Conservation (phyloP, 176 grass and related monocot species). For the Hyparrhenia diplandra region DNA sequence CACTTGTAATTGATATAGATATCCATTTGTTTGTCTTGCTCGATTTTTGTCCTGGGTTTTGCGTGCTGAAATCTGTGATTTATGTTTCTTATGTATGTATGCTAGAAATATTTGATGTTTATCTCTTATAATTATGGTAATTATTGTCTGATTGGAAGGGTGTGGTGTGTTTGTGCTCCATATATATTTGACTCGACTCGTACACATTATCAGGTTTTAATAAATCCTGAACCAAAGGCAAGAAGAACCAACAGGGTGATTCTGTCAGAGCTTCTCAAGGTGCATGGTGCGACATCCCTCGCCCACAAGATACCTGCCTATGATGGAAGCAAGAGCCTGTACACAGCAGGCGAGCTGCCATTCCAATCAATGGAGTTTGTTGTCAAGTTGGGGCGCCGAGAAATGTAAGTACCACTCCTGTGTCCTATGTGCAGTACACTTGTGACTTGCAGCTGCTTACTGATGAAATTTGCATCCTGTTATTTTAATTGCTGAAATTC, state of each 20-base stretch:
- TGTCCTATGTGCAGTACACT: neutral
- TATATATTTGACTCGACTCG: neutral
- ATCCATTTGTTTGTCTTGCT: neutral
- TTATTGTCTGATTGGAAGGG: neutral
- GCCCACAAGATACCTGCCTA: slow-evolving; percentile 40
- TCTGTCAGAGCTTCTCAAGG: slow-evolving; percentile 39
- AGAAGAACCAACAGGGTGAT: slow-evolving; percentile 53
- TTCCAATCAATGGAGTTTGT: slow-evolving; percentile 59
- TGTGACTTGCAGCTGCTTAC: slow-evolving; percentile 7
- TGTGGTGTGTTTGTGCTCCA: neutral
- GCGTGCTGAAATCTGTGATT: neutral
- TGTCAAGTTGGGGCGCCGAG: slow-evolving; percentile 44
- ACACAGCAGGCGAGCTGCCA: slow-evolving; percentile 67
- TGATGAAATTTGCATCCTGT: slow-evolving; percentile 11
- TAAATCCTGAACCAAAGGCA: slow-evolving; percentile 53
- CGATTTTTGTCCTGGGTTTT: neutral
- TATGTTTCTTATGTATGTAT: neutral
- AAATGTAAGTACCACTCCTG: slow-evolving; percentile 12
- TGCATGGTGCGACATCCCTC: slow-evolving; percentile 33
- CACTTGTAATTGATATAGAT: neutral
- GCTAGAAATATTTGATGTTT: neutral
- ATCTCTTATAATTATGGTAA: too few species aligned
- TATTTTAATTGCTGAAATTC: slow-evolving; percentile 29
- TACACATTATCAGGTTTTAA: slow-evolving; percentile 43
- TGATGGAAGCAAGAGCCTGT: slow-evolving; percentile 78